phyloP scores from a whole-genome alignment of 495 filamentous ascomycete species.

The Ascodesmis nigricans region DNA sequence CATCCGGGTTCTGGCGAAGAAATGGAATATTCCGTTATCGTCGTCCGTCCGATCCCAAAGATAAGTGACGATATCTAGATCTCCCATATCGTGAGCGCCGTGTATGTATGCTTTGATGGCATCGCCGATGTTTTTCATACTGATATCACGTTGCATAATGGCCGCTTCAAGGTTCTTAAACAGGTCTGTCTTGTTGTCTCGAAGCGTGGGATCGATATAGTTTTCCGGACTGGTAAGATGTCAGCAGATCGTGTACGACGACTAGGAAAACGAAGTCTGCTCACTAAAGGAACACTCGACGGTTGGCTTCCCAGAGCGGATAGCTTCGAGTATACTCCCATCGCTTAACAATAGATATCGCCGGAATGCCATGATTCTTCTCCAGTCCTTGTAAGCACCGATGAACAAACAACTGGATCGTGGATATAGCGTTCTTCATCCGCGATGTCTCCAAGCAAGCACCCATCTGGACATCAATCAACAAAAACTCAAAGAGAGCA shows the following conservation, averaged over 20 bases:
- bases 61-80: slow-evolving; percentile 11
- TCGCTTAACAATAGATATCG: slow-evolving; percentile 3
- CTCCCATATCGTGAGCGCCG: slow-evolving; percentile 9
- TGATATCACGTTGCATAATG: slow-evolving; percentile 18
- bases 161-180: slow-evolving; percentile 20
- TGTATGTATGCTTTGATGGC: slow-evolving; percentile 15
- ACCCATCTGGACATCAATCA: slow-evolving; percentile 25
- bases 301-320: slow-evolving; percentile 23
- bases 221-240: too few species aligned
- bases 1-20: slow-evolving; percentile 10
- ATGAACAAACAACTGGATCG: slow-evolving; percentile 24
- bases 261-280: too few species aligned
- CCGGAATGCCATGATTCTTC: slow-evolving; percentile 3
- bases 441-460: slow-evolving; percentile 20
- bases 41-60: neutral
- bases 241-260: too few species aligned
- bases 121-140: slow-evolving; percentile 2
- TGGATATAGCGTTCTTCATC: slow-evolving; percentile 25
- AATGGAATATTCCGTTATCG: slow-evolving; percentile 4
- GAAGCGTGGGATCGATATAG: slow-evolving; percentile 22
- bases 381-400: slow-evolving; percentile 25
- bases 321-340: slow-evolving; percentile 18
- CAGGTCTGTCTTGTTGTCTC: slow-evolving; percentile 23
- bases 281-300: slow-evolving; percentile 24
- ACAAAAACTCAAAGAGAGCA: slow-evolving; percentile 22